Evolutionary conservation across 2,329 filamentous ascomycete species (phyloP), one percentile per base, ranked within the genome.

Genomic region (Trichoderma cornu-damae): DNA sequence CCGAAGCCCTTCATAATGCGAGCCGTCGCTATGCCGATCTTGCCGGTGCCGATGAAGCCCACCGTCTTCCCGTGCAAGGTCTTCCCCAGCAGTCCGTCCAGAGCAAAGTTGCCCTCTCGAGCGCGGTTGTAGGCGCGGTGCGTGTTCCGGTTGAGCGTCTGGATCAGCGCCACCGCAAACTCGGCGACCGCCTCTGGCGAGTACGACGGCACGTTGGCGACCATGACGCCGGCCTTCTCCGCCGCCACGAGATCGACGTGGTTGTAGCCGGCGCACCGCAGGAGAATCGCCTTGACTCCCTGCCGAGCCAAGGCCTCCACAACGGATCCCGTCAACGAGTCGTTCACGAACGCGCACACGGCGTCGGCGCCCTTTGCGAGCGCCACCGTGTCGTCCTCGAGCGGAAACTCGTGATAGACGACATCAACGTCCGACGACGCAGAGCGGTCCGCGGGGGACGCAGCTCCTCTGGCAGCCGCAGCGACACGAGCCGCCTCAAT

Each of bases 271-370:
- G 85, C 85, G 69, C 85, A 88, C 52, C 85, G 83, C 56, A 88
- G 75, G 22, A 87, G 78, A 61, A 88, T 75, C 51, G 81, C 81
- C 47, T 76, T 75, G 43, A 85, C 76, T 64, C 83, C 83, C 40
- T 68, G 62, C 18, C 66, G 60, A 53, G 77, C 71, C 7, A 87
- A 77, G 0, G 73, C 70, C 18, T 73, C 68, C 42, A 87, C 74
- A 37, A 86, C 80, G 1, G 71, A 65, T 4, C 69, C 75, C 53
- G 76, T 72, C 18, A 86, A 73, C 4, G 70, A 70, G 70, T 88
- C 85, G 69, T 88, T 88, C 67, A 88, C 85, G 64, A 88, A 88
- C 64, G 82, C 80, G 70, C 85, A 88, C 48, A 88, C 76, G 57
- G 84, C 85, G 40, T 78, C 71, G 58, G 78, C 75, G 34, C 74